Evolutionary conservation across 164 flowering plant genomes (phyloP).

Genomic region (Annona cherimola): DNA sequence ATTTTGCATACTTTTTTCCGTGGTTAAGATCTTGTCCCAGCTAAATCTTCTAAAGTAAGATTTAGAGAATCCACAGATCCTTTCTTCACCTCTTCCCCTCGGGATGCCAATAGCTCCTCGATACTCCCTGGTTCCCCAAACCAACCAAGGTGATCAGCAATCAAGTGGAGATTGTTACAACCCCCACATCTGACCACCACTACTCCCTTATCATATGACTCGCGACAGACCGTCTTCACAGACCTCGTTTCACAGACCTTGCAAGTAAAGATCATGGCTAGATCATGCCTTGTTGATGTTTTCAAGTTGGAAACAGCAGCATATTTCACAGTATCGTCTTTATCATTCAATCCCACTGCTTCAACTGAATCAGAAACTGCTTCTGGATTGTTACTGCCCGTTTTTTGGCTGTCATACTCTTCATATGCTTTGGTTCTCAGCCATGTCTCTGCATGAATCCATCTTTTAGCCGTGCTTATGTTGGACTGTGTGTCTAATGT

Average conservation of each 20-base stretch:
- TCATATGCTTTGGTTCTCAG: constrained; percentile 6
- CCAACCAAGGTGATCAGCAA: constrained; percentile 89
- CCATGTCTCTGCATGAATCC: constrained; percentile 23
- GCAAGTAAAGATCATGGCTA: constrained; percentile 88
- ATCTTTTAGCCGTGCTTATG: constrained; percentile 15
- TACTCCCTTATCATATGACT: constrained; percentile 90
- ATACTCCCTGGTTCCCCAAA: constrained; percentile 85
- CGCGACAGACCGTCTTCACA: constrained; percentile 62
- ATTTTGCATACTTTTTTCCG: too few relatives aligned
- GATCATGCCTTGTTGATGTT: constrained; percentile 63
- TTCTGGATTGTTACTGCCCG: constrained; percentile 3
- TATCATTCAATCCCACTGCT: not conserved
- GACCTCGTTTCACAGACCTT: constrained; percentile 88
- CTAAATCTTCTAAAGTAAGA: constrained; percentile 74
- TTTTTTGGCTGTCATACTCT: constrained; percentile 13
- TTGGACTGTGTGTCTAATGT: constrained; percentile 7
- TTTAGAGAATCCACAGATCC: constrained; percentile 62
- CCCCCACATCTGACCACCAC: constrained; percentile 84
- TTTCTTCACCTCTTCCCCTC: constrained; percentile 77
- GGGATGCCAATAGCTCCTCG: constrained; percentile 79
- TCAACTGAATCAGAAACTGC: constrained; percentile 11
- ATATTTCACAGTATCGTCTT: constrained; percentile 15
- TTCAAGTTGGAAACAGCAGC: constrained; percentile 49
- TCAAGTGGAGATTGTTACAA: constrained; percentile 74
- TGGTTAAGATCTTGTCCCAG: constrained; percentile 30